These are phyloP conservation scores for Pseudogymnoascus sp. DNA, from an alignment of 2,329 filamentous ascomycete species.

Conservation along the genomic window DNA sequence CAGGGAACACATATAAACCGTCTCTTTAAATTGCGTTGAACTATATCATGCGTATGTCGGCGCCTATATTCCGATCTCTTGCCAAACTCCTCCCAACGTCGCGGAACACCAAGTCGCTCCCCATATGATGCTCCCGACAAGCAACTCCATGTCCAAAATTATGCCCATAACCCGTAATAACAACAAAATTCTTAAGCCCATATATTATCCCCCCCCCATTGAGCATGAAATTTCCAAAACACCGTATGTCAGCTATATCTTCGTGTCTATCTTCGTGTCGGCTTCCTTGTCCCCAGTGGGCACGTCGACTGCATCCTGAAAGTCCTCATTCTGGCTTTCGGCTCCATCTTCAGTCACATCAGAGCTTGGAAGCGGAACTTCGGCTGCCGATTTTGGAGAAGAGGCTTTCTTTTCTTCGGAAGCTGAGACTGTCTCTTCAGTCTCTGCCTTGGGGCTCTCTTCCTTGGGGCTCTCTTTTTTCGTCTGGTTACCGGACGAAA, in stretches of 20 bases:
- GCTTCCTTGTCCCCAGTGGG: neutral
- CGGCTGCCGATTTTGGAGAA: neutral
- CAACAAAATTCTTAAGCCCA: neutral
- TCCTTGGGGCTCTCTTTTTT: neutral
- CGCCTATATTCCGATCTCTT: neutral
- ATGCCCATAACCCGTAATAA: neutral
- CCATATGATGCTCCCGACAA: neutral
- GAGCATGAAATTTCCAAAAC: neutral
- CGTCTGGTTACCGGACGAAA: neutral
- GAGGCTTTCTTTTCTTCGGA: neutral
- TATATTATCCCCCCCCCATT: neutral
- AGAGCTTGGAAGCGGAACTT: neutral
- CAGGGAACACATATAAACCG: neutral
- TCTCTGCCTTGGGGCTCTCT: neutral
- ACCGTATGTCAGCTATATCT: neutral
- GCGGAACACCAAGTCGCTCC: neutral
- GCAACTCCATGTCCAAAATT: neutral
- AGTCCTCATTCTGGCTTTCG: neutral
- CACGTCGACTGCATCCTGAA: neutral
- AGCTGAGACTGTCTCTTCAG: neutral
- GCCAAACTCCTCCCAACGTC: neutral
- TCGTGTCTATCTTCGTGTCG: neutral
- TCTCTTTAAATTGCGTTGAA: neutral
- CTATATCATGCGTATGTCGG: neutral
- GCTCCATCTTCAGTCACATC: neutral